Percentiles rank a stretch among this genome's conserved stretches.
Evolutionary conservation across 352 stramenopile species (phyloP).

Genomic region (Phytophthora crassamura): DNA sequence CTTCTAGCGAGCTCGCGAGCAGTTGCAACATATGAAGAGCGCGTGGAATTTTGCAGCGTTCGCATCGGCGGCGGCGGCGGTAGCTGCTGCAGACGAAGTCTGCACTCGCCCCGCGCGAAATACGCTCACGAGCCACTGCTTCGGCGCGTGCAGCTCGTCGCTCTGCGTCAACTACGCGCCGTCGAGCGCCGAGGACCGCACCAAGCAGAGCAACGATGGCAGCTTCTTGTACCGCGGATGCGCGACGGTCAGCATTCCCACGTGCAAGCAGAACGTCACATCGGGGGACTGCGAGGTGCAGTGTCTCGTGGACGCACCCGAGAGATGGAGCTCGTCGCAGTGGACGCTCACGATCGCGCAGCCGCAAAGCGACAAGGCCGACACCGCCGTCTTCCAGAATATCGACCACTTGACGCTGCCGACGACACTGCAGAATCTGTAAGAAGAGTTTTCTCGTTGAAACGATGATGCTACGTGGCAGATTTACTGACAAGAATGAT

Average conservation of each 20-base stretch:
- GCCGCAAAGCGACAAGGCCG: slow-evolving; percentile 66
- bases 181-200: slow-evolving; percentile 28
- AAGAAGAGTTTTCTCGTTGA: slow-evolving; percentile 17
- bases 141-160: slow-evolving; percentile 50
- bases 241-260: slow-evolving; percentile 49
- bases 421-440: slow-evolving; percentile 64
- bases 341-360: slow-evolving; percentile 72
- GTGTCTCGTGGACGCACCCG: slow-evolving; percentile 52
- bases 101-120: slow-evolving; percentile 55
- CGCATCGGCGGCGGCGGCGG: slow-evolving; percentile 1
- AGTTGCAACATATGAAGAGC: slow-evolving; percentile 12
- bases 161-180: slow-evolving; percentile 75
- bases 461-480: neutral
- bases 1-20: slow-evolving; percentile 10
- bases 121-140: slow-evolving; percentile 70
- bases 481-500: slow-evolving; percentile 11
- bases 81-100: neutral
- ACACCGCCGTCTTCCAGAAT: slow-evolving; percentile 66
- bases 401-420: slow-evolving; percentile 65
- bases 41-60: slow-evolving; percentile 9
- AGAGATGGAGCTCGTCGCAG: slow-evolving; percentile 31
- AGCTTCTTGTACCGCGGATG: slow-evolving; percentile 76
- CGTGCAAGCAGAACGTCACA: slow-evolving; percentile 59
- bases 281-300: slow-evolving; percentile 63
- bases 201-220: slow-evolving; percentile 46